phyloP scores from a whole-genome alignment of 2,329 filamentous ascomycete species.

The Magnaporthiopsis incrustans region DNA sequence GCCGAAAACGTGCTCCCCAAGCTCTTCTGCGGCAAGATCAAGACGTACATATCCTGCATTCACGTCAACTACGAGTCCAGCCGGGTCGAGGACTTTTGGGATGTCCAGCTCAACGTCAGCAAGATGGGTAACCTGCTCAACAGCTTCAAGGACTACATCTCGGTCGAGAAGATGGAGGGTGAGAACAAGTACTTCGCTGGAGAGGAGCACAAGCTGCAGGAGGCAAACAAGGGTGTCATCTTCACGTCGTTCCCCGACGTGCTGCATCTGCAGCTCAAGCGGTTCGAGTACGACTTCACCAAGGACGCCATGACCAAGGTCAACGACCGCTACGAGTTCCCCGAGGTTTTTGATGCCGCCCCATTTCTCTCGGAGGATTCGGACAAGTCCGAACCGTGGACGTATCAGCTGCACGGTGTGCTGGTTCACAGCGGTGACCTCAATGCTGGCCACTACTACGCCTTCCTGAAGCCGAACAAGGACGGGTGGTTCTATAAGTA shows the following conservation, averaged over 20 bases:
- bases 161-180: constrained; percentile 92
- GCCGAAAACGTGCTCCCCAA: constrained; percentile 82
- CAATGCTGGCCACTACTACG: constrained; percentile 97
- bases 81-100: constrained; percentile 95
- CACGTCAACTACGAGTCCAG: constrained; percentile 97
- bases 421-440: constrained; percentile 94
- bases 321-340: constrained; percentile 86
- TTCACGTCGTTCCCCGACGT: constrained; percentile 94
- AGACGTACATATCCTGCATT: constrained; percentile 98
- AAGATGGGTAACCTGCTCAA: constrained; percentile 89
- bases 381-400: constrained; percentile 81
- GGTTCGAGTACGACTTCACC: constrained; percentile 96
- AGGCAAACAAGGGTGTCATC: constrained; percentile 95
- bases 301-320: constrained; percentile 99
- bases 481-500: constrained; percentile 95
- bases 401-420: constrained; percentile 89
- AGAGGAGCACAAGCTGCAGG: constrained; percentile 83
- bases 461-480: constrained; percentile 88
- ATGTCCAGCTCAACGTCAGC: constrained; percentile 93
- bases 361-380: constrained; percentile 82
- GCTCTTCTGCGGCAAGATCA: constrained; percentile 95
- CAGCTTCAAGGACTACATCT: constrained; percentile 93
- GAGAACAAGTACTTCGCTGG: constrained; percentile 97
- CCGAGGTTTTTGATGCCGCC: constrained; percentile 72
- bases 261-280: constrained; percentile 88